These are phyloP conservation scores for Trypanosoma cruzi DNA, from an alignment of 208 protist species.

Conservation along the genomic window DNA sequence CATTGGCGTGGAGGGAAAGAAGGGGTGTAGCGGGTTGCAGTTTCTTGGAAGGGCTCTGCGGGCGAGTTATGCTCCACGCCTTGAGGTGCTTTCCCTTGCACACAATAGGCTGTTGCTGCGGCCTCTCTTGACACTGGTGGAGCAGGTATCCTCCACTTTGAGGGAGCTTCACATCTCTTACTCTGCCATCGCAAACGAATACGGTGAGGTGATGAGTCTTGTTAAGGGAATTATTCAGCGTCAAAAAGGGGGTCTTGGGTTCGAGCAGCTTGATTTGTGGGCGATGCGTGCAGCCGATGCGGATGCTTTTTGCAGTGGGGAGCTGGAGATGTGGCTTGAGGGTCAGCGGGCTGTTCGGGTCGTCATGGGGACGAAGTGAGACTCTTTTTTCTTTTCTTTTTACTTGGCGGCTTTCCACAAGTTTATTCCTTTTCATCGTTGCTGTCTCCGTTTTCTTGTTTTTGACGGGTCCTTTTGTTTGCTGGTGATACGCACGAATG, in stretches of 20 bases:
- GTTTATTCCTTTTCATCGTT: not conserved
- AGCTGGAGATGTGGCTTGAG: conserved; percentile 31
- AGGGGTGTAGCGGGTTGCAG: conserved; percentile 32
- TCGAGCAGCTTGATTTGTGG: conserved; percentile 32
- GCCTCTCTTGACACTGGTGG: conserved; percentile 53
- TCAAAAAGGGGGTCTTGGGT: conserved; percentile 34
- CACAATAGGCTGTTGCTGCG: conserved; percentile 55
- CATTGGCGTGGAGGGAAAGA: conserved; percentile 22
- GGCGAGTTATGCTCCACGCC: conserved; percentile 38
- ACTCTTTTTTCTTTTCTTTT: conserved; percentile 12
- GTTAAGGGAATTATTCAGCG: conserved; percentile 51
- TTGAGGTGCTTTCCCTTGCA: conserved; percentile 57
- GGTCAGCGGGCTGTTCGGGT: conserved; percentile 32
- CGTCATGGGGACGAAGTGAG: conserved; percentile 13
- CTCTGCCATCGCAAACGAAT: conserved; percentile 49
- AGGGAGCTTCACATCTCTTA: conserved; percentile 42
- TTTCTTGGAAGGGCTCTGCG: conserved; percentile 72
- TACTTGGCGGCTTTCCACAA: not conserved
- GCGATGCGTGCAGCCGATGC: conserved; percentile 15
- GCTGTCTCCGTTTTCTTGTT: not conserved
- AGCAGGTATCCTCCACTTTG: conserved; percentile 53
- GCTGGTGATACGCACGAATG: not conserved
- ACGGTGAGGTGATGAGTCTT: conserved; percentile 37
- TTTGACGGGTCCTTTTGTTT: not conserved
- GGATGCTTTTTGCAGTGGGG: conserved; percentile 1